Evolutionary conservation across 768 basidiomycete genomes (phyloP), one percentile per base, ranked within the genome.

Genomic region (Termitomyces sp.): DNA sequence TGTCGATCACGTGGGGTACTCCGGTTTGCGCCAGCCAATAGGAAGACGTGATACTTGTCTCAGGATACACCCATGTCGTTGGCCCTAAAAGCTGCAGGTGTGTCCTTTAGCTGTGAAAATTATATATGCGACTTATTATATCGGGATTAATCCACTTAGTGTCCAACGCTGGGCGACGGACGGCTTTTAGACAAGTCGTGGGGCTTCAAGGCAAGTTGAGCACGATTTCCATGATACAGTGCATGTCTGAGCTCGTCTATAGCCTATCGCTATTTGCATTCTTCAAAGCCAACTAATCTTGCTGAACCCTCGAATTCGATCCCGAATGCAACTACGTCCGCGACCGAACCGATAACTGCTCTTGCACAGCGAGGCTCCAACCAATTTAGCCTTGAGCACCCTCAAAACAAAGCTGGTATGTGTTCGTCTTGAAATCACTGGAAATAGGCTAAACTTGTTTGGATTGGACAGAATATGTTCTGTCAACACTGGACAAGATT

Each of bases 401-500:
- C 96, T 12, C 79, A 80, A 69, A 98, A 98, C 73, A 89, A 82
- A 71, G 93, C 90, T 64, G 94, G 94, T 91, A 69, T 64, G 77
- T 71, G 28, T 8, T 49, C 30, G 14, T 54, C 46, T 35, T 31
- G 26, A 26, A 4, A 17, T 9, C 3, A 1, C n/a, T 11, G 1
- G 8, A 41, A 42, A 31, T 10, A 26, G 5, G 5, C 7, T 31
- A 6, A 38, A 21, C 15, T 23, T 1, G 19, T 38, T 26, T 28
- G n/a, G 12, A 52, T 31, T 11, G 14, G 46, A 15, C 38, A 94
- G 97, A 99, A 74, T 98, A 98, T 79, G 95, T 98, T 1, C 77
- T 98, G 50, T 93, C 95, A 1, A 96, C 94, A 0, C 74, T 97
- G 54, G 97, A 99, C 78, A 98, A 98, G 74, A 80, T 98, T 17